A percentile compares a stretch with the other conserved stretches of the same genome.
Conservation (phyloP, 2,329 filamentous ascomycete species). For the Penicillium concentricum region DNA sequence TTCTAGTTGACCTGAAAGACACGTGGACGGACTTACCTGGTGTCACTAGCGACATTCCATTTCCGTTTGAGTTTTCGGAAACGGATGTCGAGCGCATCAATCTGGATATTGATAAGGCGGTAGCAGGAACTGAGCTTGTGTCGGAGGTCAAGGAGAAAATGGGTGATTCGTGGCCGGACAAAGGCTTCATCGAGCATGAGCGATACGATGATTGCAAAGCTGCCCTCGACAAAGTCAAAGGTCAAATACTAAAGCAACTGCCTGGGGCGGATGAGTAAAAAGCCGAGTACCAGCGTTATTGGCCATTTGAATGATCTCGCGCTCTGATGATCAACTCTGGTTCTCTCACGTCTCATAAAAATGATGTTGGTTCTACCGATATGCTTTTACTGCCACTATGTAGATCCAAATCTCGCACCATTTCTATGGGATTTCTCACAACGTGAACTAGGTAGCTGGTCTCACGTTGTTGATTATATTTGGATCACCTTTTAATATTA, state of each 20-base stretch:
- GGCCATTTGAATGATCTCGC: constrained; percentile 32
- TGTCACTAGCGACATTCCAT: constrained; percentile 16
- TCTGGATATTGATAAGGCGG: constrained; percentile 24
- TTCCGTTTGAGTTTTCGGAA: constrained; percentile 28
- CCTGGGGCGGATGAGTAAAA: constrained; percentile 28
- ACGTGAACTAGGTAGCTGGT: too few species aligned
- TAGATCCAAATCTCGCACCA: too few species aligned
- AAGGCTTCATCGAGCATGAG: constrained; percentile 30
- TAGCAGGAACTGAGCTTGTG: constrained; percentile 28
- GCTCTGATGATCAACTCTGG: neutral
- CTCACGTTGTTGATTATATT: too few species aligned
- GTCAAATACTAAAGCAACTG: constrained; percentile 27
- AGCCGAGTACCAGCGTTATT: constrained; percentile 26
- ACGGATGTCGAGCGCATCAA: constrained; percentile 26
- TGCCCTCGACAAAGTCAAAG: constrained; percentile 25
- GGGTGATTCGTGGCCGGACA: constrained; percentile 30
- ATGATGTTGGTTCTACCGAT: too few species aligned
- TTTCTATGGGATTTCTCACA: too few species aligned
- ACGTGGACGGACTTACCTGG: constrained; percentile 25
- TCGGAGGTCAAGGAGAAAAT: constrained; percentile 25
- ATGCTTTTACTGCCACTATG: too few species aligned
- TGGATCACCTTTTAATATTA: too few species aligned
- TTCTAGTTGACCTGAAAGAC: constrained; percentile 30
- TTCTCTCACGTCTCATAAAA: neutral
- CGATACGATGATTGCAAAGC: constrained; percentile 30